phyloP scores from a whole-genome alignment of 176 grass and related monocot species.

The Carex kokanica region DNA sequence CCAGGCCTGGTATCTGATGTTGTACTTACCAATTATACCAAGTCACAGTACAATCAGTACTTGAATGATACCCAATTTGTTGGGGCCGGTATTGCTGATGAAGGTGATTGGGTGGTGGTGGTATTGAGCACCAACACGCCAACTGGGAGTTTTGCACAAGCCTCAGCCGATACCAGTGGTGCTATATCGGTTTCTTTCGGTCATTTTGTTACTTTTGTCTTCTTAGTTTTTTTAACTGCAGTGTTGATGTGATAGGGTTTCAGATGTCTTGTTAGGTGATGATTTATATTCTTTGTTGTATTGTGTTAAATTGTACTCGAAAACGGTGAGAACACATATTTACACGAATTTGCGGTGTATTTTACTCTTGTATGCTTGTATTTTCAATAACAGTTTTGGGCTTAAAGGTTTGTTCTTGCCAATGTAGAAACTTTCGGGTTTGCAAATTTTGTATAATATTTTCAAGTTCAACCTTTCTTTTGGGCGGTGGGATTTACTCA shows the following conservation, averaged over 20 bases:
- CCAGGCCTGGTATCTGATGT: conserved; percentile 44
- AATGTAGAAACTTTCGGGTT: neutral
- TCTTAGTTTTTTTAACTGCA: conserved; percentile 46
- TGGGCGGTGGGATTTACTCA: too few relatives aligned
- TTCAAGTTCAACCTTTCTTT: neutral
- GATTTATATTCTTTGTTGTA: conserved; percentile 6
- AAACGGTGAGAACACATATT: neutral
- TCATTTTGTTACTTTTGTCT: conserved; percentile 37
- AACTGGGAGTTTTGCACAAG: conserved; percentile 51
- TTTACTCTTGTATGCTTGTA: neutral
- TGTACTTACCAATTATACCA: conserved; percentile 87
- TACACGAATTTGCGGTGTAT: conserved; percentile 11
- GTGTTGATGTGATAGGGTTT: conserved; percentile 40
- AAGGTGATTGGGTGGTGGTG: conserved; percentile 86
- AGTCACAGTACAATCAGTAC: conserved; percentile 73
- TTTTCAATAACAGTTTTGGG: neutral
- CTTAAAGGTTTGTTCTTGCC: neutral
- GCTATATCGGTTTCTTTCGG: conserved; percentile 21
- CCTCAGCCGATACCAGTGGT: conserved; percentile 37
- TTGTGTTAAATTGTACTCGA: neutral
- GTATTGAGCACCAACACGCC: conserved; percentile 66
- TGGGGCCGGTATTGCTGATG: conserved; percentile 70
- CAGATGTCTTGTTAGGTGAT: neutral
- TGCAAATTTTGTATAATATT: neutral
- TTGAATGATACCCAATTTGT: conserved; percentile 56